Percentiles rank a stretch among this genome's conserved stretches.
These are phyloP conservation scores for Penicillium goetzii DNA, from an alignment of 495 filamentous ascomycete species.

Conservation along the genomic window DNA sequence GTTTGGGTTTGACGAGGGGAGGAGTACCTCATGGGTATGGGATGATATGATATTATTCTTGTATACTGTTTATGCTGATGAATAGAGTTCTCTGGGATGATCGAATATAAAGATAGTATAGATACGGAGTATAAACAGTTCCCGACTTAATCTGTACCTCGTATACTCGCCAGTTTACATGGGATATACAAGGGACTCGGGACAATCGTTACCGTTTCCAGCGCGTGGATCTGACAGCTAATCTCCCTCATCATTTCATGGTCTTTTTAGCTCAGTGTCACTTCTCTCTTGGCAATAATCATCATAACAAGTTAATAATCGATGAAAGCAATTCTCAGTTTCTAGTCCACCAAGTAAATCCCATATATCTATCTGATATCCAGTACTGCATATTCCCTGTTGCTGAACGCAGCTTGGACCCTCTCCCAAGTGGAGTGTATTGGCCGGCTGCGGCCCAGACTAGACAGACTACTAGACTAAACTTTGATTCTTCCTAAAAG, in stretches of 20 bases:
- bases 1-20: not conserved
- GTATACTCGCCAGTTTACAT: too few relatives aligned
- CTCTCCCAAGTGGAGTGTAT: not conserved
- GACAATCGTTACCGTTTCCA: conserved; percentile 3
- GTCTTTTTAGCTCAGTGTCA: not conserved
- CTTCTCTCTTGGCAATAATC: too few relatives aligned
- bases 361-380: not conserved
- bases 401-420: not conserved
- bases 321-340: too few relatives aligned
- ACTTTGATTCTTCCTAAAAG: too few relatives aligned
- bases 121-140: not conserved
- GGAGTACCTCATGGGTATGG: too few relatives aligned
- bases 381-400: too few relatives aligned
- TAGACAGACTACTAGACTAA: too few relatives aligned
- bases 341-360: too few relatives aligned
- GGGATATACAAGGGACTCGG: not conserved
- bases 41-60: not conserved
- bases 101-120: not conserved
- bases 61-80: not conserved
- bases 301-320: not conserved
- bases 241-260: not conserved
- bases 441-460: not conserved
- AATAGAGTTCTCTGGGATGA: not conserved
- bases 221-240: not conserved
- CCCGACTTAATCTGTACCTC: too few relatives aligned